Evolutionary conservation across 805 yeast genomes (phyloP).

Genomic region (Nakazawaea molendinolei): DNA sequence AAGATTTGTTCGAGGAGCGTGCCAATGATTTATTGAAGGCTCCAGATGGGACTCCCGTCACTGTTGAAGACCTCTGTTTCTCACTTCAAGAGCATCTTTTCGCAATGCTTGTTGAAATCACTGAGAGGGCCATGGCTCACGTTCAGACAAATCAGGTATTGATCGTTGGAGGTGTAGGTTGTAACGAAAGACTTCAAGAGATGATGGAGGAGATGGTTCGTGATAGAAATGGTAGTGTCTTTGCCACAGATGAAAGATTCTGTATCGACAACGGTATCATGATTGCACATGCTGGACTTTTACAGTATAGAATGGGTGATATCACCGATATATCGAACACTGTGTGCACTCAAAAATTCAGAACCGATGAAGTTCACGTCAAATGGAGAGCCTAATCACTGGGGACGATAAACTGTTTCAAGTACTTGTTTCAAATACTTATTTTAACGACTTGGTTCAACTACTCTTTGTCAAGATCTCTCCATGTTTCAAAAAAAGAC

Average conservation of each 20-base stretch:
- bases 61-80: slow-evolving; percentile 84
- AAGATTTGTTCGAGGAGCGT: slow-evolving; percentile 51
- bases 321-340: slow-evolving; percentile 55
- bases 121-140: slow-evolving; percentile 98
- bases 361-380: slow-evolving; percentile 91
- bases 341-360: slow-evolving; percentile 86
- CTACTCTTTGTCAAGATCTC: too few species aligned
- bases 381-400: slow-evolving; percentile 74
- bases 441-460: too few species aligned
- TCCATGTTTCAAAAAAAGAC: too few species aligned
- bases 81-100: slow-evolving; percentile 88
- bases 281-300: slow-evolving; percentile 97
- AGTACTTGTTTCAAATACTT: too few species aligned
- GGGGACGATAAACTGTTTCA: slow-evolving; percentile 2
- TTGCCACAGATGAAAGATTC: slow-evolving; percentile 93
- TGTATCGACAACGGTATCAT: slow-evolving; percentile 97
- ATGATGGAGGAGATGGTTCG: slow-evolving; percentile 96
- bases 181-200: slow-evolving; percentile 82
- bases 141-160: slow-evolving; percentile 84
- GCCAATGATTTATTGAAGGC: slow-evolving; percentile 32
- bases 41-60: slow-evolving; percentile 45
- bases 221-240: slow-evolving; percentile 84
- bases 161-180: slow-evolving; percentile 98
- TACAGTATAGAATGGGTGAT: slow-evolving; percentile 80
- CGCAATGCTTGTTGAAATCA: slow-evolving; percentile 96